Evolutionary conservation across 2,329 filamentous ascomycete species (phyloP), one percentile per base, ranked within the genome.

Genomic region (Diaporthe longicolla): DNA sequence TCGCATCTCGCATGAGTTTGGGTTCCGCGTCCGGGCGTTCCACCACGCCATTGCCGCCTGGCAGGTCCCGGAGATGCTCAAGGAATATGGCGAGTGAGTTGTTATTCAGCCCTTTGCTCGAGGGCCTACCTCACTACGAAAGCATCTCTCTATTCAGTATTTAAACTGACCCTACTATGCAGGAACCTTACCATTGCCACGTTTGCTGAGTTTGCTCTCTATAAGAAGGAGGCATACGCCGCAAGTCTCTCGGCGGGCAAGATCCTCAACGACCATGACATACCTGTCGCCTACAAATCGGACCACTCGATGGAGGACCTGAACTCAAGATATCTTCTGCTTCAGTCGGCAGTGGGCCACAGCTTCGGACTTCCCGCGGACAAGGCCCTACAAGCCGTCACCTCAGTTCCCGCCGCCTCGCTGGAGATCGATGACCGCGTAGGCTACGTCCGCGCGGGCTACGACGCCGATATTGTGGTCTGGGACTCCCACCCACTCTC

Each of bases 401-500:
- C 85, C 0, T 86, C 84, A 4, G 80, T 86, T 1, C 86, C 86
- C 5, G 86, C 86, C 6, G 82, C 80, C 15, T 83, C 85, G 3
- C 77, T 87, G 1, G 82, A 85, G 45, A 80, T 86, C 35, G 82
- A 83, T 58, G 79, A 85, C 73, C 82, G 86, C 1, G 81, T 88
- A 4, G 87, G 87, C 3, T 87, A 84, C 73, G 80, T 80, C 11
- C 82, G 82, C 19, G 77, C 83, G 4, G 85, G 86, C 5, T 88
- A 86, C 73, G 87, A 89, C 77, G 87, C 86, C 19, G 87, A 89
- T 73, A 76, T 88, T 40, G 87, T 87, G 6, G 80, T 88, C 6
- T 88, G 86, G 86, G 83, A 88, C 73, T 82, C 82, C 0, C 85
- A 88, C 74, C 86, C 86, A 3, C 80, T 88, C 1, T 80, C 82